Base-by-base conservation (phyloP, 163 green algal species). In the Scenedesmus sp. region DNA sequence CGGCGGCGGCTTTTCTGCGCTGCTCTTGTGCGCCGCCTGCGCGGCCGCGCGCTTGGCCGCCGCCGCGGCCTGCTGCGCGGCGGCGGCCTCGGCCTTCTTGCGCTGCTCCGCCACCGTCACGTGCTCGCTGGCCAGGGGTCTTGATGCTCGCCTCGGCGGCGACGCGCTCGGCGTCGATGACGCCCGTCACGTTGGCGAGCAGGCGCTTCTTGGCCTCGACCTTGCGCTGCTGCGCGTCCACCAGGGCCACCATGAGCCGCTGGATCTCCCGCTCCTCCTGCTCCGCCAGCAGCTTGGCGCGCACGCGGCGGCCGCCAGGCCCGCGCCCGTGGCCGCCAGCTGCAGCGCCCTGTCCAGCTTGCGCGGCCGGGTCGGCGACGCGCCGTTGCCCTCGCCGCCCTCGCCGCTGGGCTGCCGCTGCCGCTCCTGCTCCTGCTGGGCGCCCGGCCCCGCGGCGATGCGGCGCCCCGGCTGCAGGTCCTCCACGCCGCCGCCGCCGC, bases 241-340 rank as follows among this genome's bases (percentile, higher is more conserved):
- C 75, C 28, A 94, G 83, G 10, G 74, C 71, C 14, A 86, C 77
- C 72, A 96, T 85, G 33, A 95, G 81, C 0, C 86, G 80, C 85
- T 93, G 83, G 34, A 97, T 87, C 79, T 98, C 93, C 6, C 88
- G 65, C 87, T 97, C 93, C 84, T 98, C 89, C 39, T 87, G 77
- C 20, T 97, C 89, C 5, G 94, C 95, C 57, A 97, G 66, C 48
- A 94, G 66, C 81, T 93, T 91, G 17, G 95, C 95, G 60, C 91
- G 17, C 78, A 80, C 11, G 91, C 93, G 24, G 95, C 95, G 14
- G 92, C 91, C 14, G 88, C 86, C 29, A 98, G 81, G 1, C 75
- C 94, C 7, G 87, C 86, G 10, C 87, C 93, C 5, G 86, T 86
- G n/a, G 94, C 95, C 22, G 83, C 75, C 3, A 76, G 33, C 39